These are phyloP conservation scores for Aspergillus sp. DNA, from an alignment of 2,329 filamentous ascomycete species.

Conservation along the genomic window DNA sequence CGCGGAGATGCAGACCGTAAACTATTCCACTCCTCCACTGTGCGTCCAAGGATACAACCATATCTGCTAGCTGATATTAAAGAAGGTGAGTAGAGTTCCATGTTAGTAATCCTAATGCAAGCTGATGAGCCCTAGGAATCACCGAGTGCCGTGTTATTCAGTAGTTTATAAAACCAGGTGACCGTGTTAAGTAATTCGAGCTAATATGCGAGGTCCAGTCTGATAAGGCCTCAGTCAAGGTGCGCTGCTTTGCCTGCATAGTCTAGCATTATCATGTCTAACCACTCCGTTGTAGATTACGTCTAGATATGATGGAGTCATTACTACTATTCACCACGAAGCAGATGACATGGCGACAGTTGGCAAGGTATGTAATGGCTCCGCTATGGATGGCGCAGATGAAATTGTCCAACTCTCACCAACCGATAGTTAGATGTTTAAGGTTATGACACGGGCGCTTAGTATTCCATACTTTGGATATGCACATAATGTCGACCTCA, in stretches of 20 bases:
- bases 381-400: too few species aligned
- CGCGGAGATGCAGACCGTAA: too few species aligned
- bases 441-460: not conserved
- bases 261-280: too few species aligned
- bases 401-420: not conserved
- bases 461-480: not conserved
- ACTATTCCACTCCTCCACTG: too few species aligned
- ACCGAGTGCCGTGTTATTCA: not conserved
- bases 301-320: not conserved
- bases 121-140: not conserved
- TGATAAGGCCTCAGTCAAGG: not conserved
- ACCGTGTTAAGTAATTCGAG: not conserved
- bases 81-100: too few species aligned
- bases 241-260: not conserved
- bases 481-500: not conserved
- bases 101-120: too few species aligned
- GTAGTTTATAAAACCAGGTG: constrained; percentile 1
- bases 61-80: too few species aligned
- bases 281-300: not conserved
- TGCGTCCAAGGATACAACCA: too few species aligned
- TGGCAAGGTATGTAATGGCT: not conserved
- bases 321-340: not conserved
- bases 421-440: not conserved
- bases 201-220: not conserved
- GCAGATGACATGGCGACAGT: not conserved